phyloP scores from a whole-genome alignment of 345 rosid species.

The Linum tenue region DNA sequence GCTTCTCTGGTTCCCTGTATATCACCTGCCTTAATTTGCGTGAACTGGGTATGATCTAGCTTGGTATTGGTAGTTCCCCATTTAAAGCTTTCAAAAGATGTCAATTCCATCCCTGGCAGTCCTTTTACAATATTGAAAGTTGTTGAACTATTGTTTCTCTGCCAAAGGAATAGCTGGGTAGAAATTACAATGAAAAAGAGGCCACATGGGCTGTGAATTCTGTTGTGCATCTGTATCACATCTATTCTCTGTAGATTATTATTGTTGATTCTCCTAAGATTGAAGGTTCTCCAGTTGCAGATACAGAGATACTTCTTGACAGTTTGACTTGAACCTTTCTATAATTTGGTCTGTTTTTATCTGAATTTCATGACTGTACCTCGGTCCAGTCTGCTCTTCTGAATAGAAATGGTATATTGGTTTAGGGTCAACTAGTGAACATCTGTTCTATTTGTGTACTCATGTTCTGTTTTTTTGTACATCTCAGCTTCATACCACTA shows the following conservation, averaged over 20 bases:
- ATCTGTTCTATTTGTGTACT: background rate
- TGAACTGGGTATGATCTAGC: too few relatives aligned
- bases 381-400: background rate
- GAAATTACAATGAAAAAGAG: background rate
- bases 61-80: too few relatives aligned
- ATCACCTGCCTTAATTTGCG: too few relatives aligned
- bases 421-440: background rate
- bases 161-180: background rate
- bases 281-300: background rate
- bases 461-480: background rate
- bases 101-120: too few relatives aligned
- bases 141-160: too few relatives aligned
- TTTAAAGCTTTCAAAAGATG: too few relatives aligned
- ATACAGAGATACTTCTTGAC: background rate
- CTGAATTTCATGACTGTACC: too few relatives aligned
- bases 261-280: background rate
- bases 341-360: too few relatives aligned
- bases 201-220: background rate
- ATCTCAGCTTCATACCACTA: constrained; percentile 60
- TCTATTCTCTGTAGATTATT: background rate
- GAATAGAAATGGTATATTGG: background rate
- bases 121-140: background rate
- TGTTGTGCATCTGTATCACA: background rate
- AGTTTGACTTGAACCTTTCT: background rate
- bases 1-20: background rate